Conservation (phyloP, 176 grass and related monocot species). For the Cymbopogon citratus region DNA sequence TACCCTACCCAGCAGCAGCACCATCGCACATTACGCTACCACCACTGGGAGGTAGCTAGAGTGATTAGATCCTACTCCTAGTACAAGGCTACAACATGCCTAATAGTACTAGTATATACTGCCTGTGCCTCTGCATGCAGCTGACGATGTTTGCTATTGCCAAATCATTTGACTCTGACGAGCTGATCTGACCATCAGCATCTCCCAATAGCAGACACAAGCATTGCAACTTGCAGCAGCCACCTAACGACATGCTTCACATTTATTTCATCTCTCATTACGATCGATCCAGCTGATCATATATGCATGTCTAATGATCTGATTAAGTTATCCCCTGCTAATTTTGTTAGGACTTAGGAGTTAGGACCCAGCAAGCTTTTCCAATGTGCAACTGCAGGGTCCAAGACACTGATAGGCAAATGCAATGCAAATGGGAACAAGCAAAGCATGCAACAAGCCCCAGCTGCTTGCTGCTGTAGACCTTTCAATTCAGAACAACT, state of each 20-base stretch:
- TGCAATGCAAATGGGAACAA: neutral
- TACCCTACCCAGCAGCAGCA: neutral
- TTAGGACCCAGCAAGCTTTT: too few species aligned
- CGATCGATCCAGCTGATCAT: neutral
- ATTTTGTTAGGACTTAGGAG: too few species aligned
- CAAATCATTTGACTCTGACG: slow-evolving; percentile 31
- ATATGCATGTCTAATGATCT: neutral
- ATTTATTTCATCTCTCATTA: too few species aligned
- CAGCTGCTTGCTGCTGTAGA: neutral
- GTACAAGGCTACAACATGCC: neutral
- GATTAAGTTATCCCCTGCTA: too few species aligned
- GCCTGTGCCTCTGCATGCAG: neutral
- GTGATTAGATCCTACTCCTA: too few species aligned
- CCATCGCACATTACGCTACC: neutral
- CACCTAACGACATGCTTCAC: neutral
- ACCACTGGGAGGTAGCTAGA: too few species aligned
- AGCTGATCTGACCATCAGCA: slow-evolving; percentile 33
- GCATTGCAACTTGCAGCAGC: neutral
- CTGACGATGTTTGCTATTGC: slow-evolving; percentile 20
- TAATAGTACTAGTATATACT: too few species aligned
- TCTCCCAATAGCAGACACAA: neutral
- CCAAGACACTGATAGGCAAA: neutral
- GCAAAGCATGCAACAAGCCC: neutral
- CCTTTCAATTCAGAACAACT: slow-evolving; percentile 22
- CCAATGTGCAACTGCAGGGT: neutral